Conservation (phyloP, 108 stramenopile species). For the Chaetoceros tenuissimus region DNA sequence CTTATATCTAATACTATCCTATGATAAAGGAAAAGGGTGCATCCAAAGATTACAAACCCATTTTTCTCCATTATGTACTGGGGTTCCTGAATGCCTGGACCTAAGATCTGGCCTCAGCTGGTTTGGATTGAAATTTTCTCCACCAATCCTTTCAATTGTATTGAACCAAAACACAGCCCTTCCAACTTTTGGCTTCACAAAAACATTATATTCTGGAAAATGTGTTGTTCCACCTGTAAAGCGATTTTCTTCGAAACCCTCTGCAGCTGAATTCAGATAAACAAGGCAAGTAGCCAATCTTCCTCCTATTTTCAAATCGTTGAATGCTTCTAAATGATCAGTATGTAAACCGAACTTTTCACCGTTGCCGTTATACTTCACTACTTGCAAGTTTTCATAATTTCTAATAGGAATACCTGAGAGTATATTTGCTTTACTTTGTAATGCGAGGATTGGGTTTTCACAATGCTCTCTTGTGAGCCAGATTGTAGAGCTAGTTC, state of each 20-base stretch:
- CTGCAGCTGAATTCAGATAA: slow-evolving; percentile 19
- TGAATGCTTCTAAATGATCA: slow-evolving; percentile 39
- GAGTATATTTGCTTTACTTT: slow-evolving; percentile 13
- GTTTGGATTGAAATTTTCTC: slow-evolving; percentile 12
- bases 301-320: slow-evolving; percentile 32
- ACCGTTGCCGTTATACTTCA: slow-evolving; percentile 24
- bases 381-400: slow-evolving; percentile 46
- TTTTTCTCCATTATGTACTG: slow-evolving; percentile 25
- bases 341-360: slow-evolving; percentile 39
- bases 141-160: slow-evolving; percentile 33
- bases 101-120: slow-evolving; percentile 29
- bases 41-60: slow-evolving; percentile 40
- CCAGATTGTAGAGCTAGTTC: slow-evolving; percentile 36
- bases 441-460: slow-evolving; percentile 17
- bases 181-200: slow-evolving; percentile 20
- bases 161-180: slow-evolving; percentile 37
- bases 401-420: slow-evolving; percentile 21
- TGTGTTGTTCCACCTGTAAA: slow-evolving; percentile 32
- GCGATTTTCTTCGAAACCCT: too few species aligned
- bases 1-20: too few species aligned
- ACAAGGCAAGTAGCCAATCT: slow-evolving; percentile 33
- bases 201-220: slow-evolving; percentile 23
- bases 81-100: slow-evolving; percentile 30
- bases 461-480: slow-evolving; percentile 17
- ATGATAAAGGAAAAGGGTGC: too few species aligned